phyloP scores from a whole-genome alignment of 2,329 filamentous ascomycete species.

The Cadophora malorum region DNA sequence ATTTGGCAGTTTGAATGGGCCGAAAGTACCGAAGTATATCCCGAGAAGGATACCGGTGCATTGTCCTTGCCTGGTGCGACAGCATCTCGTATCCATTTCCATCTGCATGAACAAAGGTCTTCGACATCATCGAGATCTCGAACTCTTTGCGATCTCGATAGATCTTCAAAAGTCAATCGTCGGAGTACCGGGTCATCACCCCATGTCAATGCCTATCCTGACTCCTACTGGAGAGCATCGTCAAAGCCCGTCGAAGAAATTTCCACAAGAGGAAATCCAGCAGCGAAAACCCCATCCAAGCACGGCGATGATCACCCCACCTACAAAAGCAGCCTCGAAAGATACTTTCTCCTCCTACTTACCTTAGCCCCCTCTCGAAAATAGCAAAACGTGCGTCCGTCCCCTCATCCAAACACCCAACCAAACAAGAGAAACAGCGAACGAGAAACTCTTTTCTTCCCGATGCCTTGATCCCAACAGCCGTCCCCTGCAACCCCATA shows the following conservation, averaged over 20 bases:
- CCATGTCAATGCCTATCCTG: neutral
- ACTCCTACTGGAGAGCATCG: neutral
- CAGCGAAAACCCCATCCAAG: neutral
- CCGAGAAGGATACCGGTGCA: neutral
- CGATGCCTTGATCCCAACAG: constrained; percentile 11
- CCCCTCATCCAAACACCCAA: neutral
- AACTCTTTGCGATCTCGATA: neutral
- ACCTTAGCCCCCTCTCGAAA: neutral
- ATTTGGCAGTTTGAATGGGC: neutral
- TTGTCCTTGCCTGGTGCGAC: neutral
- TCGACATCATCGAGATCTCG: constrained; percentile 13
- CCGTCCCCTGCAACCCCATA: constrained; percentile 12
- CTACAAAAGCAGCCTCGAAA: neutral
- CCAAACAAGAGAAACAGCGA: neutral
- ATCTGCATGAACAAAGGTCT: neutral
- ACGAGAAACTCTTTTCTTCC: neutral
- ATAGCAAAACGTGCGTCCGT: constrained; percentile 12
- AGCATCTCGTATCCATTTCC: constrained; percentile 4
- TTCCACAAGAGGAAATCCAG: neutral
- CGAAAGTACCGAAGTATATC: neutral
- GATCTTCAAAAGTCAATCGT: neutral
- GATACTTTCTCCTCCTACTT: neutral
- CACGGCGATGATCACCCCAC: neutral
- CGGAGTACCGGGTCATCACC: neutral
- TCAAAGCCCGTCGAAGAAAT: neutral